A percentile compares a stretch with the other conserved stretches of the same genome.
phyloP scores from a whole-genome alignment of 2,329 filamentous ascomycete species.

The Aspergillus caelatus region DNA sequence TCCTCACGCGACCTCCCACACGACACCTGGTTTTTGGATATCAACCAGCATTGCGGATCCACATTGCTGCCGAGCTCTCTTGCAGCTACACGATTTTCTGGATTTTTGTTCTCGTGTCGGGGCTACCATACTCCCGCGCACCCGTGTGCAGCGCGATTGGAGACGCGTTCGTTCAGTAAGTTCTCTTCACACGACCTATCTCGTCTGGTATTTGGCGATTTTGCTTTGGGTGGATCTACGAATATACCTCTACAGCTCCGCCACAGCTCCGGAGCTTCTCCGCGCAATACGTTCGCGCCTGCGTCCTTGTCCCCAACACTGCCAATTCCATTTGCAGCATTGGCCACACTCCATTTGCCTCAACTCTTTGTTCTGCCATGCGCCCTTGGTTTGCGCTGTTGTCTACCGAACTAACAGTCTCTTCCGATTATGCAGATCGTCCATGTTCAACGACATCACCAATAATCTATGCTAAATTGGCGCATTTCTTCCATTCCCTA shows the following conservation, averaged over 20 bases:
- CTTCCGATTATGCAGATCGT: not conserved
- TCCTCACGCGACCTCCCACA: slow-evolving; percentile 10
- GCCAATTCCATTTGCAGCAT: not conserved
- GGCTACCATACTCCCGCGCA: slow-evolving; percentile 11
- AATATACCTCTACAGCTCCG: not conserved
- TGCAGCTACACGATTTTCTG: slow-evolving; percentile 12
- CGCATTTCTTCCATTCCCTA: slow-evolving; percentile 22
- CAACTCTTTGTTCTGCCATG: not conserved
- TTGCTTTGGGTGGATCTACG: not conserved
- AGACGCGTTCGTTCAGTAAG: slow-evolving; percentile 28
- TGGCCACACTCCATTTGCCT: not conserved
- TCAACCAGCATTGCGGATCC: slow-evolving; percentile 16
- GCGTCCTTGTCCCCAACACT: not conserved
- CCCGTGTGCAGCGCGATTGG: slow-evolving; percentile 22
- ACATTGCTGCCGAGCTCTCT: slow-evolving; percentile 6
- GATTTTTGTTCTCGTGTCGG: slow-evolving; percentile 14
- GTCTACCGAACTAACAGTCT: slow-evolving; percentile 3
- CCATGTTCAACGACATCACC: not conserved
- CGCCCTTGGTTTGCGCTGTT: not conserved
- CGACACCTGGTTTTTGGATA: slow-evolving; percentile 16
- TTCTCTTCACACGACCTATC: slow-evolving; percentile 1
- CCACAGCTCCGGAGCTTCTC: slow-evolving; percentile 3
- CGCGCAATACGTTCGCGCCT: slow-evolving; percentile 2
- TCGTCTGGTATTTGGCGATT: not conserved
- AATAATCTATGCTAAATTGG: slow-evolving; percentile 29